These are phyloP conservation scores for Xanthoparmelia taractica DNA, from an alignment of 495 filamentous ascomycete species.

Conservation along the genomic window DNA sequence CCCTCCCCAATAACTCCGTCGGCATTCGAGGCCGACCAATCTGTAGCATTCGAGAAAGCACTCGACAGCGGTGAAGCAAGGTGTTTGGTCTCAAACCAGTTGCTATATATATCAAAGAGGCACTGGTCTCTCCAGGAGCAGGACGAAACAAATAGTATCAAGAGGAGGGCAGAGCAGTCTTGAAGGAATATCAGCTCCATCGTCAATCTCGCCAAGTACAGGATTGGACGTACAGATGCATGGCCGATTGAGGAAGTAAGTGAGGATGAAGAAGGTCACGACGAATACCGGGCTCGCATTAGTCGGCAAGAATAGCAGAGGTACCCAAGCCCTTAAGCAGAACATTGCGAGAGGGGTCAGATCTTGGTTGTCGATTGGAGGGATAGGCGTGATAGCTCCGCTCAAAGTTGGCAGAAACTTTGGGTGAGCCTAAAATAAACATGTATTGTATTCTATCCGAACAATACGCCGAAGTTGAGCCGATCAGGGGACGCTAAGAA, in stretches of 20 bases:
- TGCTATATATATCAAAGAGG: conserved; percentile 73
- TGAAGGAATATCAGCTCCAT: conserved; percentile 37
- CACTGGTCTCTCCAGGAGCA: conserved; percentile 89
- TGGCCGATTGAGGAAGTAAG: conserved; percentile 82
- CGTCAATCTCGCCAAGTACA: too few species aligned
- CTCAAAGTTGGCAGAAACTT: not conserved
- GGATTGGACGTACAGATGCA: conserved; percentile 37
- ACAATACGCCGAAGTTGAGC: too few species aligned
- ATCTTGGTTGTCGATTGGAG: not conserved
- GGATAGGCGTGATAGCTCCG: not conserved
- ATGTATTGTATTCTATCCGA: too few species aligned
- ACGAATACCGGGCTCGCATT: conserved; percentile 67
- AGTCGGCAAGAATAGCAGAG: conserved; percentile 63
- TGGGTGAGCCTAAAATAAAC: too few species aligned
- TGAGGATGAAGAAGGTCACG: conserved; percentile 80
- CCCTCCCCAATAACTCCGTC: conserved; percentile 36
- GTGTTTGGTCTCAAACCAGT: conserved; percentile 72
- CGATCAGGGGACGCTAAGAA: too few species aligned
- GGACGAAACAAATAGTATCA: conserved; percentile 80
- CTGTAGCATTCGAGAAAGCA: conserved; percentile 21
- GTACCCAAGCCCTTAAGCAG: conserved; percentile 70
- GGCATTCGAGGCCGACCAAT: conserved; percentile 24
- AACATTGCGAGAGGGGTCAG: conserved; percentile 51
- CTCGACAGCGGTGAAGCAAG: conserved; percentile 30
- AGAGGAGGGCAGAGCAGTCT: conserved; percentile 76